phyloP scores from a whole-genome alignment of 2,329 filamentous ascomycete genomes.

The Elsinoe australis region DNA sequence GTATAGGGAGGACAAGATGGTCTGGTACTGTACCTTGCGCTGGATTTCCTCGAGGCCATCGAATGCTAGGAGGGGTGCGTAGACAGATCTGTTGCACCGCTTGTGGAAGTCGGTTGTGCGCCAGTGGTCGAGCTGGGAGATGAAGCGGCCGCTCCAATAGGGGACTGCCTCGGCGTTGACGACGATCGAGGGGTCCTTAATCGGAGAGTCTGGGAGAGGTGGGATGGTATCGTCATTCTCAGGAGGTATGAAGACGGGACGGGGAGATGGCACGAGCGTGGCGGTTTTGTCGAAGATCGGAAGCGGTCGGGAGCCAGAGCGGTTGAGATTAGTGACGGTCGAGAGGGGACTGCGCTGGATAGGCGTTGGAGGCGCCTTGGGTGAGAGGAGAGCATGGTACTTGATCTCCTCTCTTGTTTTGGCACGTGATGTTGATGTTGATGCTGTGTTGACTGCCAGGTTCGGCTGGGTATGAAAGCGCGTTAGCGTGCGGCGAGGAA shows the following conservation, averaged over 20 bases:
- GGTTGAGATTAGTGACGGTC: slow-evolving; percentile 2
- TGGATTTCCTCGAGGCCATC: slow-evolving; percentile 16
- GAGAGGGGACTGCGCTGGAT: slow-evolving; percentile 1
- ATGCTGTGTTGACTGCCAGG: background rate
- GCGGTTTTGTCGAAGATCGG: too few species aligned
- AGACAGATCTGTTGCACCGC: slow-evolving; percentile 32
- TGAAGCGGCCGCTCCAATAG: slow-evolving; percentile 59
- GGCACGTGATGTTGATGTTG: background rate
- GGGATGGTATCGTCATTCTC: background rate
- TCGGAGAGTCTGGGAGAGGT: background rate
- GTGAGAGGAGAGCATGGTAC: slow-evolving; percentile 8
- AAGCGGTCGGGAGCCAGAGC: background rate
- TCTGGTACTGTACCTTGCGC: slow-evolving; percentile 2
- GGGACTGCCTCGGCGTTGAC: slow-evolving; percentile 33
- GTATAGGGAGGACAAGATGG: background rate
- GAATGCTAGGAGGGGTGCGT: slow-evolving; percentile 43
- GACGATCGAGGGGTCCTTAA: slow-evolving; percentile 18
- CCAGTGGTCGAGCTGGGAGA: slow-evolving; percentile 49
- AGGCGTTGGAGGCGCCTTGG: slow-evolving; percentile 9
- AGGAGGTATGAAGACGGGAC: too few species aligned
- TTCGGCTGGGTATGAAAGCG: slow-evolving; percentile 1
- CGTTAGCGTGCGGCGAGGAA: slow-evolving; percentile 18
- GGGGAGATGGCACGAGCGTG: too few species aligned
- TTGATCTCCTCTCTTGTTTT: slow-evolving; percentile 9
- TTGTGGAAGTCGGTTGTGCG: slow-evolving; percentile 43